Percentiles rank a stretch among this genome's conserved stretches.
Conservation (phyloP, 805 yeast genomes). For the Starmerella floris region DNA sequence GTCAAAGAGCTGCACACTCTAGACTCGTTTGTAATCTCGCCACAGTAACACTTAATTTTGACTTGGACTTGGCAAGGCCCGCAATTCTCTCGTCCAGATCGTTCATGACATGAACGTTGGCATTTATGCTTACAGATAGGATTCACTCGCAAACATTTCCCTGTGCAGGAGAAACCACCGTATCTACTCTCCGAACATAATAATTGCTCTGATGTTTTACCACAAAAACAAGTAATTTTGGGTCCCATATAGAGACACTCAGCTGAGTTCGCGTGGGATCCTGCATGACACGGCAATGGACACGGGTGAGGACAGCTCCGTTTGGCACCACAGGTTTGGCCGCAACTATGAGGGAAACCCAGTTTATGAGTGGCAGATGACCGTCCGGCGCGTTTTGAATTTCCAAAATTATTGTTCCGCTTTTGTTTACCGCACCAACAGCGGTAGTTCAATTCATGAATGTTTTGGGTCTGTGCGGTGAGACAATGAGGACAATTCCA, state of each 20-base stretch:
- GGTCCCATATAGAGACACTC: conserved; percentile 20
- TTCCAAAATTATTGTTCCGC: neutral
- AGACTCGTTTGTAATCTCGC: neutral
- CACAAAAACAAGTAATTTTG: conserved; percentile 17
- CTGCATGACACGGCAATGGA: conserved; percentile 22
- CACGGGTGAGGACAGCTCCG: conserved; percentile 22
- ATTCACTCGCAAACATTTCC: conserved; percentile 7
- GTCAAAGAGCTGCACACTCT: conserved; percentile 1
- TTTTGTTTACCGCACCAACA: conserved; percentile 22
- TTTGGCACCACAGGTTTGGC: conserved; percentile 21
- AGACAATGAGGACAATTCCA: conserved; percentile 23
- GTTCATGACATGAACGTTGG: conserved; percentile 13
- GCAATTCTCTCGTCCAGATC: conserved; percentile 4
- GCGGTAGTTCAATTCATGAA: conserved; percentile 8
- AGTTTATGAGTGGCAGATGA: neutral
- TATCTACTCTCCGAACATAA: conserved; percentile 14
- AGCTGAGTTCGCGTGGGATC: conserved; percentile 15
- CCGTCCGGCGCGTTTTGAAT: no score
- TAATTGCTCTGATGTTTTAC: conserved; percentile 6
- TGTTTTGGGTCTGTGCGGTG: conserved; percentile 1
- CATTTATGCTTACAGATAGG: conserved; percentile 17
- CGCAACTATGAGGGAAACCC: conserved; percentile 21
- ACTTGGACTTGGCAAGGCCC: conserved; percentile 12
- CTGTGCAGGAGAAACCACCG: conserved; percentile 16
- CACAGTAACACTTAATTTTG: conserved; percentile 31